Conservation (phyloP, 108 stramenopile species). For the Nitzschia inconspicua region DNA sequence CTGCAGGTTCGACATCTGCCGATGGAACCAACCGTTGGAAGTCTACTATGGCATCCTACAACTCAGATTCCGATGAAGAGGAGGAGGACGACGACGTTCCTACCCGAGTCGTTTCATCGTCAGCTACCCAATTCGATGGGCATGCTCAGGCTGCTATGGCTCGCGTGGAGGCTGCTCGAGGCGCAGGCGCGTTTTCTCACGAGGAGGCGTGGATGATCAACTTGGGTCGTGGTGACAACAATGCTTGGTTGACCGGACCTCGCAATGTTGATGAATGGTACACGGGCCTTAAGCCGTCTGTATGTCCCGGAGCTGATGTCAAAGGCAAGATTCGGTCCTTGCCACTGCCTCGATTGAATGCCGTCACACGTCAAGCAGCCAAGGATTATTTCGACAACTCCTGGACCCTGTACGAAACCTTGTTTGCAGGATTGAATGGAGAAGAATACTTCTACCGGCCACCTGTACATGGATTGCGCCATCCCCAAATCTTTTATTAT, state of each 20-base stretch:
- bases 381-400: slow-evolving; percentile 92
- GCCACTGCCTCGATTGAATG: slow-evolving; percentile 60
- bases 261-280: slow-evolving; percentile 65
- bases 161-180: slow-evolving; percentile 6
- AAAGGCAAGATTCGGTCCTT: slow-evolving; percentile 60
- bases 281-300: slow-evolving; percentile 55
- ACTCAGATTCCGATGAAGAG: slow-evolving; percentile 25
- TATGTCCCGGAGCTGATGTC: slow-evolving; percentile 58
- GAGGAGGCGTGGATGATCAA: slow-evolving; percentile 80
- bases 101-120: too few relatives aligned
- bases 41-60: slow-evolving; percentile 37
- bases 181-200: slow-evolving; percentile 19
- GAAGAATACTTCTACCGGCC: slow-evolving; percentile 89
- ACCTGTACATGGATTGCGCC: slow-evolving; percentile 80
- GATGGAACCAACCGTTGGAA: too few relatives aligned
- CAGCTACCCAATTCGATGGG: slow-evolving; percentile 8
- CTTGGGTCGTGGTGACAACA: slow-evolving; percentile 55
- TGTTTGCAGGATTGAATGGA: slow-evolving; percentile 88
- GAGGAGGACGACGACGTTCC: slow-evolving; percentile 10
- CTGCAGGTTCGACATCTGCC: too few relatives aligned
- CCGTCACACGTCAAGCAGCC: slow-evolving; percentile 67
- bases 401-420: slow-evolving; percentile 87
- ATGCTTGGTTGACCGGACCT: slow-evolving; percentile 63
- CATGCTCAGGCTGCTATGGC: slow-evolving; percentile 23
- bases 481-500: slow-evolving; percentile 94